These are phyloP conservation scores for Obba rivulosa DNA, from an alignment of 768 basidiomycete species.

Conservation along the genomic window DNA sequence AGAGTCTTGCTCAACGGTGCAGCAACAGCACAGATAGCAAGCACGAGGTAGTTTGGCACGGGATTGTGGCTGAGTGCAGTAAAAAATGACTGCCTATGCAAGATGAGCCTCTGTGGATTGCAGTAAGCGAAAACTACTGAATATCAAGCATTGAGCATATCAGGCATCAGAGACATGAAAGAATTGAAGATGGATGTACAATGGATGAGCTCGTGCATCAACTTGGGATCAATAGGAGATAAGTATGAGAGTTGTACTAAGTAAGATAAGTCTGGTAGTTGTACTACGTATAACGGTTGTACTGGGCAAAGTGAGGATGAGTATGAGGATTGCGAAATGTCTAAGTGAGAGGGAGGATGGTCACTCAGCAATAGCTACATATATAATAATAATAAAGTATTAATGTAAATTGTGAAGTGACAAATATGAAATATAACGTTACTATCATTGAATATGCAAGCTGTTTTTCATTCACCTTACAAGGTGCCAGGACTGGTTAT, in stretches of 20 bases:
- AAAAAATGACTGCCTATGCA: conserved; percentile 77
- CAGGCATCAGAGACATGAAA: not conserved
- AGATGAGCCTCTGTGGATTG: conserved; percentile 68
- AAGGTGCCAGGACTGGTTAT: conserved; percentile 70
- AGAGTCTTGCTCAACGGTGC: conserved; percentile 71
- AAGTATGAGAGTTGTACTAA: no score
- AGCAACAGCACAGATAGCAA: conserved; percentile 73
- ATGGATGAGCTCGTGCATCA: conserved; percentile 71
- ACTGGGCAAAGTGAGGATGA: no score
- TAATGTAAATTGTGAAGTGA: not conserved
- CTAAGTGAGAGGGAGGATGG: conserved; percentile 5
- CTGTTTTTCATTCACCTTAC: conserved; percentile 10
- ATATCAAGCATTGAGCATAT: conserved; percentile 3
- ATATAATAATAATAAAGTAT: no score
- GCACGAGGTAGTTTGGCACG: conserved; percentile 65
- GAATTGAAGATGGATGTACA: conserved; percentile 37
- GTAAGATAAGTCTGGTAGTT: no score
- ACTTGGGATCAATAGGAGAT: conserved; percentile 55
- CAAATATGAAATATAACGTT: conserved; percentile 1
- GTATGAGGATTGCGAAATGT: not conserved
- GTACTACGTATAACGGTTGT: no score
- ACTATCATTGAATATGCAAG: conserved; percentile 4
- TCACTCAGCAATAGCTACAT: conserved; percentile 6
- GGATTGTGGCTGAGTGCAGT: conserved; percentile 58
- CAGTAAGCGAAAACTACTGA: conserved; percentile 80